Evolutionary conservation across 1,284 basidiomycete genomes (phyloP).

Genomic region (Takashimella koratensis): DNA sequence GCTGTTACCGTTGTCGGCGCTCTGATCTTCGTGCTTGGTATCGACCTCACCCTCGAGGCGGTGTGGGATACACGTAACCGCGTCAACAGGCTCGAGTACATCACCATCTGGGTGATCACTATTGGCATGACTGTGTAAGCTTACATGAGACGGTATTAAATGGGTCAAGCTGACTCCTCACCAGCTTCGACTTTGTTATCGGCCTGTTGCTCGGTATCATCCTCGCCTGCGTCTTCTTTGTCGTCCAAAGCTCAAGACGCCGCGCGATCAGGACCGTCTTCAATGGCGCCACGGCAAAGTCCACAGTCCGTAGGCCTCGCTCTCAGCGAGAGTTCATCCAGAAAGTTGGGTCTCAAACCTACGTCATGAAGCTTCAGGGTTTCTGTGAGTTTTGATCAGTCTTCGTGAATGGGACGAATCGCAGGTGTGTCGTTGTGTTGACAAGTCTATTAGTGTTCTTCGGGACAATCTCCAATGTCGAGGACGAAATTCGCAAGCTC

Average conservation of each 20-base stretch:
- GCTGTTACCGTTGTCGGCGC: conserved; percentile 86
- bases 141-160: no score
- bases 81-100: conserved; percentile 64
- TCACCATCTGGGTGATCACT: conserved; percentile 60
- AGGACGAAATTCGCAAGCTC: conserved; percentile 62
- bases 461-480: conserved; percentile 85
- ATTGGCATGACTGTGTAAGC: conserved; percentile 72
- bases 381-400: conserved; percentile 34
- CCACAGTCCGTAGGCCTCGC: conserved; percentile 84
- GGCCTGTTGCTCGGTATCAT: conserved; percentile 91
- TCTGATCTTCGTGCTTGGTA: conserved; percentile 89
- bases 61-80: conserved; percentile 92
- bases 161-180: conserved; percentile 1
- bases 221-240: conserved; percentile 92
- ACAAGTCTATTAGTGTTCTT: conserved; percentile 65
- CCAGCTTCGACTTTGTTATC: conserved; percentile 86
- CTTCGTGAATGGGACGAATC: no score
- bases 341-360: conserved; percentile 86
- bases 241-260: conserved; percentile 83
- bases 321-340: conserved; percentile 85
- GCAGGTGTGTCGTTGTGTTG: background rate
- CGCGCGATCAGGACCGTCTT: conserved; percentile 76
- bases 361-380: conserved; percentile 84
- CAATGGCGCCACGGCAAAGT: conserved; percentile 75
- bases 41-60: conserved; percentile 92